Evolutionary conservation across 208 protist genomes (phyloP).

Genomic region (Naegleria fowleri): DNA sequence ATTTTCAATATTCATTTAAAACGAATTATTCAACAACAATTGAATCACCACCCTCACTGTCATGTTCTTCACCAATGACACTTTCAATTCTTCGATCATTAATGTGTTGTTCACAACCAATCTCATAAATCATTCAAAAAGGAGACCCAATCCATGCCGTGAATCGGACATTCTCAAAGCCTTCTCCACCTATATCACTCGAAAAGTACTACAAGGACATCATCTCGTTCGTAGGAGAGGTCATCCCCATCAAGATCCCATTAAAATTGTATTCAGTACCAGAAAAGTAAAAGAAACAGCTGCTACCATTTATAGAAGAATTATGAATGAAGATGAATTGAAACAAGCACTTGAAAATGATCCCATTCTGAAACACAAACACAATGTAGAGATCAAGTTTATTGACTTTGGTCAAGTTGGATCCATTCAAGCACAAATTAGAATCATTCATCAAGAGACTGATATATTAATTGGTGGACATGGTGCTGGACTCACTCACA

Average conservation of each 20-base stretch:
- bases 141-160: not conserved
- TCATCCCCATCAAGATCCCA: not conserved
- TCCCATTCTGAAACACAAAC: not conserved
- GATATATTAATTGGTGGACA: constrained; percentile 15
- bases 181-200: not conserved
- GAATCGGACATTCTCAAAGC: not conserved
- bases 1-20: too few species aligned
- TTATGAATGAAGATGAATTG: constrained; percentile 9
- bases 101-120: too few species aligned
- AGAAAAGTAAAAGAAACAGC: too few species aligned
- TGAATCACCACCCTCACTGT: not conserved
- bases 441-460: not conserved
- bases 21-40: too few species aligned
- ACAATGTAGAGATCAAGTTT: not conserved
- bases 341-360: not conserved
- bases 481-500: constrained; percentile 14
- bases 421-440: not conserved
- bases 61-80: too few species aligned
- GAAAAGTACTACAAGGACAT: not conserved
- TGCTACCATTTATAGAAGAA: not conserved
- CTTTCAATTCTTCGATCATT: too few species aligned
- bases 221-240: not conserved
- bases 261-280: not conserved
- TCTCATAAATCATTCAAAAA: not conserved
- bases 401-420: not conserved